phyloP scores from a whole-genome alignment of 306 rosid genomes.

The Rubus parviflorus region DNA sequence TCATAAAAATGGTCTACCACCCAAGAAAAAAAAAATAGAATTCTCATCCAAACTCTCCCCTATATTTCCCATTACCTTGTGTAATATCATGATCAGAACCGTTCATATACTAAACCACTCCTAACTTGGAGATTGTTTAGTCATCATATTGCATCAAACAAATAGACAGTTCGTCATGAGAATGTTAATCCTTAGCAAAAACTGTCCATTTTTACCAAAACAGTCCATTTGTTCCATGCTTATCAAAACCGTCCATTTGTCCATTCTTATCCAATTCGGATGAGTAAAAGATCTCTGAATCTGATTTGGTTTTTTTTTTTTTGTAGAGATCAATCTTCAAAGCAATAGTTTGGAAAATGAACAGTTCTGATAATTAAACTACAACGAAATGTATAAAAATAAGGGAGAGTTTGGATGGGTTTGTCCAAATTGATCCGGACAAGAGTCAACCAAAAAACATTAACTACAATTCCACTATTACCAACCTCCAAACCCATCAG shows the following conservation, averaged over 20 bases:
- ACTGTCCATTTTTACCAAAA: too few relatives aligned
- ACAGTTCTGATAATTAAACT: neutral
- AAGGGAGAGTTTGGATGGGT: neutral
- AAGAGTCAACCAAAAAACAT: neutral
- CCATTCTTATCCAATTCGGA: neutral
- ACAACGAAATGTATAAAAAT: neutral
- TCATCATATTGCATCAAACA: neutral
- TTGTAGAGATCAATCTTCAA: neutral
- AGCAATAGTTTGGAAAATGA: neutral
- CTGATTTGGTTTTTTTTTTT: neutral
- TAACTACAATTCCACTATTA: constrained; percentile 11
- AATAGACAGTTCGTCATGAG: neutral
- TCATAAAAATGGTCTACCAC: constrained; percentile 19
- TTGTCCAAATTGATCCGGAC: neutral
- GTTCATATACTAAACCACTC: neutral
- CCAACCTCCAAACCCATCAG: constrained; percentile 93
- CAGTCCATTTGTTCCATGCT: too few relatives aligned
- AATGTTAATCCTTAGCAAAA: neutral
- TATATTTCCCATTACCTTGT: neutral
- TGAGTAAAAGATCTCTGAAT: neutral
- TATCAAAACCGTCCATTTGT: neutral
- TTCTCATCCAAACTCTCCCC: neutral
- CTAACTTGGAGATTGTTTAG: neutral
- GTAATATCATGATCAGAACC: neutral
- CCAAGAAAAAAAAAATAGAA: neutral